Base-by-base conservation (phyloP, 2,329 filamentous ascomycete species). In the Scytalidium lignicola region DNA sequence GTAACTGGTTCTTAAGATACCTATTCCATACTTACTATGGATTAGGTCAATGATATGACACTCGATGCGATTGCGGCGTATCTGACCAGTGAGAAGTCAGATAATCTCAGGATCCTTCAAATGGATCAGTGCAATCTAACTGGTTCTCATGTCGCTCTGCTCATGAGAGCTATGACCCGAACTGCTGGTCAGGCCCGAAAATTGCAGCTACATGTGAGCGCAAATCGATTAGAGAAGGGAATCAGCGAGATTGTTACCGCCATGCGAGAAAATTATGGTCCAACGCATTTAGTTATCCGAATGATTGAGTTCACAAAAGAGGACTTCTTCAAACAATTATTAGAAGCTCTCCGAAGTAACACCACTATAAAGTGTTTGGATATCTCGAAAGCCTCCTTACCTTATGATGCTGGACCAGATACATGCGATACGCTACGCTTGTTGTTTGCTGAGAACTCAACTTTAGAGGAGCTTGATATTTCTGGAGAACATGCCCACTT, bases 401-500 rank as follows among this genome's bases (percentile, higher is more conserved):
- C 84, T 13, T 82, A 82, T 47, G 84, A 88, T 61, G 84, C 84
- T 2, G 78, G 80, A 8, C 76, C 79, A 9, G 82, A 85, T 50
- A 88, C 84, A 0, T 86, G 82, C 58, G 75, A 78, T 51, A 76
- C 80, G 13, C 65, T 88, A 48, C 77, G 82, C 53, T 64, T 73
- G 44, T 76, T 88, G 67, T 84, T 88, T 57, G 78, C 81, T 28
- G 76, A 84, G 46, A 88, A 88, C 52, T 72, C 73, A n/a, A 82
- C 79, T 1, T 68, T 88, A 2, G 74, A 83, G 56, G 82, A 82
- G 61, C 67, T 88, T 12, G 81, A 88, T 61, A 83, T 88, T 41
- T 86, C 83, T 21, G 85, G 85, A 8, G 85, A 88, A 58, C 82
- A 84, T 55, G 84, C 85, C 5, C 79, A 85, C 57, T 65, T 88